Base-by-base conservation (phyloP, 1,139 yeast genomes). In the Wickerhamiella infanticola region DNA sequence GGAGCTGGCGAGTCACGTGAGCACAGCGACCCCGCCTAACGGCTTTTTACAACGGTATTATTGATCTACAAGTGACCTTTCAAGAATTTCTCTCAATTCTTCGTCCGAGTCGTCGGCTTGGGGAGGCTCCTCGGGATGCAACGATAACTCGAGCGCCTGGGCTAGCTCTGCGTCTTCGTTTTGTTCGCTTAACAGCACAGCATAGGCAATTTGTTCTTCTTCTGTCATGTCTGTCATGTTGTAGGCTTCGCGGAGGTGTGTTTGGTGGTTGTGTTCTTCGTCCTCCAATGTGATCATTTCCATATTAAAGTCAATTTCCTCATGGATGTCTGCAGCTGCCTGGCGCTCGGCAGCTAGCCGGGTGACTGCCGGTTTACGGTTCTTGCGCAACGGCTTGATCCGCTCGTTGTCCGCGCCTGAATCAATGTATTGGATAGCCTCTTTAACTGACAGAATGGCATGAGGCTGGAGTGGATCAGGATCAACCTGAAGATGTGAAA, bases 351-450 rank as follows among this genome's bases (percentile, higher is more conserved):
- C 26, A 42, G 18, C 11, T 7, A 37, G 33, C 24, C 11, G 25
- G 36, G 36, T 18, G 13, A 18, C 27, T 37, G 31, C 25, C n/a
- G 5, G 24, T 37, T n/a, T 11, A 27, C 13, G 33, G 29, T 13
- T 24, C 33, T 31, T 13, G 29, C 27, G 35, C 45, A 38, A 18
- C 37, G 27, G 37, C 35, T 4, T 29, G 40, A 7, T 38, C 24
- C 24, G 25, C n/a, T 38, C 24, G 3, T 43, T 43, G 23, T 55
- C 55, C 11, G 67, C 67, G 4, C 88, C 90, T 60, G 75, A 71
- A 51, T 75, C 75, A 57, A 80, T 79, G 55, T 74, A 77, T 55
- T 79, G 85, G 1, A 79, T 63, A 1, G 73, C 65, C 24, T 77
- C 73, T 3, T 78, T 79, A 45, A 77, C 70, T 1, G 72, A 64